A percentile compares a stretch with the other conserved stretches of the same genome.
phyloP scores from a whole-genome alignment of 2,329 filamentous ascomycete species.

The Tolypocladium album region DNA sequence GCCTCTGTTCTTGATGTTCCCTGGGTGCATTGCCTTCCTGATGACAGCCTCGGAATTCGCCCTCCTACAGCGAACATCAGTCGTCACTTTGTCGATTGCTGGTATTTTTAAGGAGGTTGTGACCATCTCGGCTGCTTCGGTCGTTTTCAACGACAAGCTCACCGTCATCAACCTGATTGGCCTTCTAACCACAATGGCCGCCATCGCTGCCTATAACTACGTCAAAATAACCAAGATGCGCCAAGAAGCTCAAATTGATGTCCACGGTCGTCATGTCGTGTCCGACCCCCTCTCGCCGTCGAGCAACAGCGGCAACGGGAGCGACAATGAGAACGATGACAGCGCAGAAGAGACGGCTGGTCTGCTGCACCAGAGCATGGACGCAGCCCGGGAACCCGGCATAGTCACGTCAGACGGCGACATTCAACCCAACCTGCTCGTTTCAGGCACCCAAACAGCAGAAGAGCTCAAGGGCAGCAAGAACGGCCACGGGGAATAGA shows the following conservation, averaged over 20 bases:
- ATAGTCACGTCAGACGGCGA: constrained; percentile 28
- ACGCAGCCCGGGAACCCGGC: constrained; percentile 20
- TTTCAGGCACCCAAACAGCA: constrained; percentile 6
- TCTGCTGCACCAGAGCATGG: constrained; percentile 29
- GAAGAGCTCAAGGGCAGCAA: constrained; percentile 2
- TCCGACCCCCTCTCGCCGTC: constrained; percentile 20
- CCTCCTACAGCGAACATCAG: constrained; percentile 84
- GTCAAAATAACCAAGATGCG: constrained; percentile 90
- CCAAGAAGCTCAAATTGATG: constrained; percentile 51
- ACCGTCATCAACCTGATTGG: constrained; percentile 82
- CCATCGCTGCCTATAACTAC: constrained; percentile 86
- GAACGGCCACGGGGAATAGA: background rate
- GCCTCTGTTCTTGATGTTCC: constrained; percentile 72
- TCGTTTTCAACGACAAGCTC: constrained; percentile 81
- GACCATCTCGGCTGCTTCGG: constrained; percentile 78
- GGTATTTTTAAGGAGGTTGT: constrained; percentile 99
- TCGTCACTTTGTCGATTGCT: constrained; percentile 91
- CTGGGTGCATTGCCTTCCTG: constrained; percentile 80
- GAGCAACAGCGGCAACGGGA: constrained; percentile 26
- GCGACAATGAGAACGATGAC: constrained; percentile 30
- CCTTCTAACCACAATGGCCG: constrained; percentile 75
- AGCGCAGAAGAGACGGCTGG: constrained; percentile 34
- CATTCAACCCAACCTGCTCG: constrained; percentile 22
- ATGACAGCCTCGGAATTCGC: constrained; percentile 98
- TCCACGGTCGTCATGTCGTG: constrained; percentile 29